Percentiles rank a stretch among this genome's conserved stretches.
Conservation (phyloP, 2,329 filamentous ascomycete species). For the Orbilia javanica region DNA sequence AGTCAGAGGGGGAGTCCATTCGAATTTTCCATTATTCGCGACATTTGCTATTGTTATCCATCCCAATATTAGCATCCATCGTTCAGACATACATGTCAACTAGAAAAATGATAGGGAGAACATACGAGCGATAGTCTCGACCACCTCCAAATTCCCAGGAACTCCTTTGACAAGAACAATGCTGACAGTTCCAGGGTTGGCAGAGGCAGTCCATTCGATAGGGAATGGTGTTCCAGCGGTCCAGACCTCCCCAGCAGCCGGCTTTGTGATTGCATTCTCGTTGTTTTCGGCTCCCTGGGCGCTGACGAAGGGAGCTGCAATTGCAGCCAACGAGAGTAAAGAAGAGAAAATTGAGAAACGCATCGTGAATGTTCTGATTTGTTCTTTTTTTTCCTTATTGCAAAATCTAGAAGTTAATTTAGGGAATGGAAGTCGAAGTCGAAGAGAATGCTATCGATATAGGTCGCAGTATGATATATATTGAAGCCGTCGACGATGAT, state of each 20-base stretch:
- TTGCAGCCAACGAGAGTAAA: constrained; percentile 29
- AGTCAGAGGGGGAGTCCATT: constrained; percentile 38
- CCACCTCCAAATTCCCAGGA: constrained; percentile 30
- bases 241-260: constrained; percentile 33
- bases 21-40: constrained; percentile 50
- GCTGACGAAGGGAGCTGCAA: constrained; percentile 29
- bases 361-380: constrained; percentile 3
- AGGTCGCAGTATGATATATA: no score
- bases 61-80: background rate
- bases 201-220: constrained; percentile 45
- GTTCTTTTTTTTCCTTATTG: background rate
- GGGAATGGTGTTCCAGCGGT: constrained; percentile 33
- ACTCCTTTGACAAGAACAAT: constrained; percentile 46
- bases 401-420: background rate
- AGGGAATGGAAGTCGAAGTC: background rate
- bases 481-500: background rate
- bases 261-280: constrained; percentile 43
- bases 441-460: background rate
- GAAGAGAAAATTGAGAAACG: constrained; percentile 39
- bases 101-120: background rate
- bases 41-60: constrained; percentile 16
- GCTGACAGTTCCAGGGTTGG: constrained; percentile 46
- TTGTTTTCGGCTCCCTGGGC: constrained; percentile 54
- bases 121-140: constrained; percentile 53
- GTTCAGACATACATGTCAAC: background rate